These are phyloP conservation scores for Vigna unguiculata DNA, from an alignment of 306 rosid genomes.

Conservation along the genomic window DNA sequence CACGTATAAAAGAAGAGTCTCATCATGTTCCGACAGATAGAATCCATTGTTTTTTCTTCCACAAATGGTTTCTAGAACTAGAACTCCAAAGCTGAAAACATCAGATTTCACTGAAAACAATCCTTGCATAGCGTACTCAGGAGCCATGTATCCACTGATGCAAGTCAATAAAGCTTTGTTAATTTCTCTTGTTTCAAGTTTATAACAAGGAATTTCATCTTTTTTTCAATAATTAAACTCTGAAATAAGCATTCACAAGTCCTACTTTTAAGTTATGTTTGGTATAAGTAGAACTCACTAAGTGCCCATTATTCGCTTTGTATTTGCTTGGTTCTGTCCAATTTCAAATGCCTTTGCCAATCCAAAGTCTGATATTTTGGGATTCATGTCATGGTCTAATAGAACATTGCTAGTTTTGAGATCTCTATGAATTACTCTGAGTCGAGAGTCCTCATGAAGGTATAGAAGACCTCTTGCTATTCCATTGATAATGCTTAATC, in stretches of 20 bases:
- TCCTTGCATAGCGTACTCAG: slow-evolving; percentile 15
- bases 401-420: neutral
- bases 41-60: slow-evolving; percentile 37
- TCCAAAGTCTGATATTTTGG: slow-evolving; percentile 14
- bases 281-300: neutral
- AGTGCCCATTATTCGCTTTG: neutral
- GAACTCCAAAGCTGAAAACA: slow-evolving; percentile 38
- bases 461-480: too few species aligned
- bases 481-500: too few species aligned
- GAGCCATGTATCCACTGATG: slow-evolving; percentile 7
- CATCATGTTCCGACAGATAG: slow-evolving; percentile 15
- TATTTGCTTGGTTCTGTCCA: neutral
- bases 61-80: slow-evolving; percentile 42
- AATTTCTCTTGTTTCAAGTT: neutral
- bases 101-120: slow-evolving; percentile 13
- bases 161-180: neutral
- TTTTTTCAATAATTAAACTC: too few species aligned
- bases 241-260: neutral
- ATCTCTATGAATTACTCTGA: too few species aligned
- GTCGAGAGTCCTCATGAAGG: too few species aligned
- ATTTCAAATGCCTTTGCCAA: neutral
- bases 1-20: slow-evolving; percentile 28
- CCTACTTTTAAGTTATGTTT: neutral
- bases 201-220: too few species aligned
- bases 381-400: neutral